Evolutionary conservation across 2,329 filamentous ascomycete genomes (phyloP).

Genomic region (Penicillium sclerotigenum): DNA sequence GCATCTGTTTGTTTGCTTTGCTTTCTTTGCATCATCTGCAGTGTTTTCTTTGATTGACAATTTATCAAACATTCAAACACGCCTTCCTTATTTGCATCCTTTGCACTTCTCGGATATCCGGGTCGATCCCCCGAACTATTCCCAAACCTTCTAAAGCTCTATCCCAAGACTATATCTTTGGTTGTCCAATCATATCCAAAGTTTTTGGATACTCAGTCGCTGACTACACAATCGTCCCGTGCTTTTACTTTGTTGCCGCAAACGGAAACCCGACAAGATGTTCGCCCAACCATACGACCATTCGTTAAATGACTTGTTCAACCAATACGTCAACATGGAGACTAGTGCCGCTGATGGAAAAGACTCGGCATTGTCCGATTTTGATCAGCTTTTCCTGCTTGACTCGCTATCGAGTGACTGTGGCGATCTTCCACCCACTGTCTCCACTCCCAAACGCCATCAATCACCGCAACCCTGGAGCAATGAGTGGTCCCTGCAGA

Average conservation of each 20-base stretch:
- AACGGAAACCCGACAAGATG: slow-evolving; percentile 50
- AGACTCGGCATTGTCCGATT: slow-evolving; percentile 49
- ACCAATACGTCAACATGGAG: slow-evolving; percentile 61
- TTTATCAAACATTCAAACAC: slow-evolving; percentile 32
- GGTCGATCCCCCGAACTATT: slow-evolving; percentile 20
- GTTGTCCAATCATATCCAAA: slow-evolving; percentile 32
- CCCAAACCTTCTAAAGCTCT: slow-evolving; percentile 22
- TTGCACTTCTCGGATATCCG: slow-evolving; percentile 20
- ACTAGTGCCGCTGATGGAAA: slow-evolving; percentile 49
- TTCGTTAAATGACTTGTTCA: slow-evolving; percentile 60
- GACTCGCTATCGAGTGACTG: slow-evolving; percentile 52
- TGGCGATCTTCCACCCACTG: slow-evolving; percentile 50
- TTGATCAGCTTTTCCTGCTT: slow-evolving; percentile 52
- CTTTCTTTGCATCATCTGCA: slow-evolving; percentile 42
- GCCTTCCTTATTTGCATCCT: slow-evolving; percentile 22
- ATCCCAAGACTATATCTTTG: slow-evolving; percentile 13
- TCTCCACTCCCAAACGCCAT: slow-evolving; percentile 45
- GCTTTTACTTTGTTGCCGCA: slow-evolving; percentile 26
- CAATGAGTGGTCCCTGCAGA: slow-evolving; percentile 52
- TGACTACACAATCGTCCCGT: slow-evolving; percentile 12
- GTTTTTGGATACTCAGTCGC: slow-evolving; percentile 22
- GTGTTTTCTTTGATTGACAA: slow-evolving; percentile 41
- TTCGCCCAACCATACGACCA: slow-evolving; percentile 49
- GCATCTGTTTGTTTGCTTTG: slow-evolving; percentile 44
- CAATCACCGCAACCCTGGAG: slow-evolving; percentile 52